Percentiles rank a stretch among this genome's conserved stretches.
Conservation (phyloP, 768 basidiomycete species). For the Mycena polygramma region DNA sequence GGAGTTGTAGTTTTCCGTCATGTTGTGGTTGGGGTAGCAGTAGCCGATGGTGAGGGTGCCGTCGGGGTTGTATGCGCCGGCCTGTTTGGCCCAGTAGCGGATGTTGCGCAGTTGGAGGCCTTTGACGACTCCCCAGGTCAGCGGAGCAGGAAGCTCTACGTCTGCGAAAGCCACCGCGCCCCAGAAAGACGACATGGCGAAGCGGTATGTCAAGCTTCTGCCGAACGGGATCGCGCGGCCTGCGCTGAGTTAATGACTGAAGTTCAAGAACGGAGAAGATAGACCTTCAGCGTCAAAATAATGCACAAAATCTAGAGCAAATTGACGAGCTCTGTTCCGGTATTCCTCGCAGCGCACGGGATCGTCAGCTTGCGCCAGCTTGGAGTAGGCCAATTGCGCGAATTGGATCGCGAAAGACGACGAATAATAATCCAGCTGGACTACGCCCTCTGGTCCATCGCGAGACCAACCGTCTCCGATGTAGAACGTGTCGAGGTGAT, state of each 20-base stretch:
- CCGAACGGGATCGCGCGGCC: constrained; percentile 84
- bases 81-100: constrained; percentile 77
- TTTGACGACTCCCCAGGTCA: constrained; percentile 82
- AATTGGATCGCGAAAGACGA: constrained; percentile 86
- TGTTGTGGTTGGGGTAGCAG: constrained; percentile 78
- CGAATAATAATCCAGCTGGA: constrained; percentile 86
- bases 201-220: constrained; percentile 81
- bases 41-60: constrained; percentile 82
- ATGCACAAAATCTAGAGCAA: constrained; percentile 78
- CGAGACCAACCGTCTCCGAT: constrained; percentile 82
- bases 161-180: constrained; percentile 81
- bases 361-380: constrained; percentile 72
- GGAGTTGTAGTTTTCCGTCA: constrained; percentile 86
- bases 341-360: constrained; percentile 76
- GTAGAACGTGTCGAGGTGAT: constrained; percentile 85
- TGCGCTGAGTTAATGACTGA: constrained; percentile 40
- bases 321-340: constrained; percentile 70
- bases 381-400: constrained; percentile 79
- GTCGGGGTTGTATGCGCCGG: constrained; percentile 71
- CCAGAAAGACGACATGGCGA: constrained; percentile 88
- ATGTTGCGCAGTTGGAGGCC: constrained; percentile 80
- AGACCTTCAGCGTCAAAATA: constrained; percentile 82
- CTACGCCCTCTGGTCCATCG: constrained; percentile 81
- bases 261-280: background rate
- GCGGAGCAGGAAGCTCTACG: constrained; percentile 73